A percentile compares a stretch with the other conserved stretches of the same genome.
Conservation (phyloP, 2,329 filamentous ascomycete genomes). For the Neoscytalidium dimidiatum region DNA sequence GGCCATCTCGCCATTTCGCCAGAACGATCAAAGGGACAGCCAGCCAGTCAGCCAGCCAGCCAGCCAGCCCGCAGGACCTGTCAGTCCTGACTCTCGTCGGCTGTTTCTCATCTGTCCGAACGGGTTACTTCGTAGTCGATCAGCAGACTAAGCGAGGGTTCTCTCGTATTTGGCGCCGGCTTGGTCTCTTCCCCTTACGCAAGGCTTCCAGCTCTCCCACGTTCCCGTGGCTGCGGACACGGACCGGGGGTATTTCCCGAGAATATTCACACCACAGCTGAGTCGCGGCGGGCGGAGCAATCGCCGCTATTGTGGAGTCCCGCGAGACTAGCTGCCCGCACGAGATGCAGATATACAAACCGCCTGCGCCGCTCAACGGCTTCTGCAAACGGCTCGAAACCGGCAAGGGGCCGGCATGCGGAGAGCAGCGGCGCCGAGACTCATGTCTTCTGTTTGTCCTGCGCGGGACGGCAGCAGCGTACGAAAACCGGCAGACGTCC, state of each 20-base stretch:
- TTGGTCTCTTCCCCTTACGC: background rate
- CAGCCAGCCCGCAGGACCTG: background rate
- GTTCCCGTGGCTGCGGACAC: background rate
- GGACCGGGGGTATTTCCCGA: background rate
- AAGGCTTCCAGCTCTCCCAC: background rate
- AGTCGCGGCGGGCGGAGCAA: background rate
- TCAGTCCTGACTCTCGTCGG: constrained; percentile 5
- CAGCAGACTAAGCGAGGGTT: background rate
- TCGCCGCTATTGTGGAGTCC: background rate
- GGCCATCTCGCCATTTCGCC: too few species aligned
- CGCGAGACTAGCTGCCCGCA: background rate
- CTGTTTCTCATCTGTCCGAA: background rate
- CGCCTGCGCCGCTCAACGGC: background rate
- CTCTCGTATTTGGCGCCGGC: background rate
- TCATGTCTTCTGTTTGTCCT: background rate
- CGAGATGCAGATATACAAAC: background rate
- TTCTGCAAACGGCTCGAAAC: background rate
- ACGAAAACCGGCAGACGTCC: background rate
- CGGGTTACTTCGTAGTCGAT: background rate
- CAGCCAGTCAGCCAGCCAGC: too few species aligned
- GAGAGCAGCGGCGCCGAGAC: background rate
- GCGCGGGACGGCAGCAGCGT: background rate
- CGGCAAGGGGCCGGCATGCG: background rate
- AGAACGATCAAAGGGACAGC: background rate
- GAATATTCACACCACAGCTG: background rate